phyloP scores from a whole-genome alignment of 2,329 filamentous ascomycete genomes.

The Epichloe sp. region DNA sequence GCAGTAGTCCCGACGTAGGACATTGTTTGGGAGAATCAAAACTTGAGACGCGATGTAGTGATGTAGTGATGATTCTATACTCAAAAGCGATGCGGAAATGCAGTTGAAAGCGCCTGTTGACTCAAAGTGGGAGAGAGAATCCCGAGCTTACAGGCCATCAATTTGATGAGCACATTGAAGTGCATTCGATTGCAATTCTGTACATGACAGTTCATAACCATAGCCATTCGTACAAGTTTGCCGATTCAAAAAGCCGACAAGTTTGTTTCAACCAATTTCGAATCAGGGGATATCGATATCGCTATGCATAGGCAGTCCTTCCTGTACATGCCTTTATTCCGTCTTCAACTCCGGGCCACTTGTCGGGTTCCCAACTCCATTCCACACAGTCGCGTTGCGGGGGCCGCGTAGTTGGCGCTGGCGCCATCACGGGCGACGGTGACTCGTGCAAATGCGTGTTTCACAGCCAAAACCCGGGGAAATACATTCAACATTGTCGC shows the following conservation, averaged over 20 bases:
- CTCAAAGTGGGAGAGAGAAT: too few relatives aligned
- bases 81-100: too few relatives aligned
- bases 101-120: too few relatives aligned
- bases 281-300: neutral
- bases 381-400: neutral
- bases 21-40: too few relatives aligned
- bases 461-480: neutral
- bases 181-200: too few relatives aligned
- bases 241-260: neutral
- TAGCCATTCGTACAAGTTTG: neutral
- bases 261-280: neutral
- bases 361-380: neutral
- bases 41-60: too few relatives aligned
- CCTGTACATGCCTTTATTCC: neutral
- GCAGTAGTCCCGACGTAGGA: neutral
- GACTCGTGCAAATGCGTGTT: neutral
- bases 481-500: neutral
- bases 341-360: neutral
- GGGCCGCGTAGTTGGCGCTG: neutral
- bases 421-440: too few relatives aligned
- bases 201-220: too few relatives aligned
- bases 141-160: too few relatives aligned
- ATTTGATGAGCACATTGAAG: too few relatives aligned
- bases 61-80: too few relatives aligned
- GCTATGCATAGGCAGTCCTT: conserved; percentile 2